Conservation (phyloP, 148 eudicot species). For the Silene uniflora region DNA sequence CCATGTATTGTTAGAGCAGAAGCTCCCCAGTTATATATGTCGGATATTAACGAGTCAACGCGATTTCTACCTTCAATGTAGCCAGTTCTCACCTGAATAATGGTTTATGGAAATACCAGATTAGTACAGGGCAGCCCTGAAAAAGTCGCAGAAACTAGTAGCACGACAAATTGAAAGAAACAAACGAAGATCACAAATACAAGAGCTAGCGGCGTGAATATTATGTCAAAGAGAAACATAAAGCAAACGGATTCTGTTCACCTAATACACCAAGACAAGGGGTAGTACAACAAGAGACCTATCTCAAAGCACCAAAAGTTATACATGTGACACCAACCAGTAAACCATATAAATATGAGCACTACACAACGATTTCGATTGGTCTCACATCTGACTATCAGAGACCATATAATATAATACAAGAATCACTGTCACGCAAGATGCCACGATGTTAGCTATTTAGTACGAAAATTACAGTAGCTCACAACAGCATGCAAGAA, state of each 20-base stretch:
- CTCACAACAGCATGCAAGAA: neutral
- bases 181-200: neutral
- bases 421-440: no score
- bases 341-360: neutral
- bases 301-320: neutral
- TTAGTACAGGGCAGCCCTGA: neutral
- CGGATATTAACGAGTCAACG: slow-evolving; percentile 64
- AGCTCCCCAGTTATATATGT: slow-evolving; percentile 86
- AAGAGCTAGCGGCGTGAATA: neutral
- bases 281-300: neutral
- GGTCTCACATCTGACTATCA: no score
- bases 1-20: slow-evolving; percentile 90
- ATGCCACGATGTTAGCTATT: no score
- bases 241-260: neutral
- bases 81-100: slow-evolving; percentile 80
- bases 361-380: neutral
- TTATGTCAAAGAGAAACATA: neutral
- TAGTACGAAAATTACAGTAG: neutral
- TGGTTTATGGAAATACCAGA: neutral
- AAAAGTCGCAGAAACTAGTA: slow-evolving; percentile 7
- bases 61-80: slow-evolving; percentile 90
- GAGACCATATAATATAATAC: no score
- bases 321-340: no score
- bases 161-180: neutral
- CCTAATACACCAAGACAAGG: neutral